Base-by-base conservation (phyloP, 2,329 filamentous ascomycete species). In the Xylariaceae sp. region DNA sequence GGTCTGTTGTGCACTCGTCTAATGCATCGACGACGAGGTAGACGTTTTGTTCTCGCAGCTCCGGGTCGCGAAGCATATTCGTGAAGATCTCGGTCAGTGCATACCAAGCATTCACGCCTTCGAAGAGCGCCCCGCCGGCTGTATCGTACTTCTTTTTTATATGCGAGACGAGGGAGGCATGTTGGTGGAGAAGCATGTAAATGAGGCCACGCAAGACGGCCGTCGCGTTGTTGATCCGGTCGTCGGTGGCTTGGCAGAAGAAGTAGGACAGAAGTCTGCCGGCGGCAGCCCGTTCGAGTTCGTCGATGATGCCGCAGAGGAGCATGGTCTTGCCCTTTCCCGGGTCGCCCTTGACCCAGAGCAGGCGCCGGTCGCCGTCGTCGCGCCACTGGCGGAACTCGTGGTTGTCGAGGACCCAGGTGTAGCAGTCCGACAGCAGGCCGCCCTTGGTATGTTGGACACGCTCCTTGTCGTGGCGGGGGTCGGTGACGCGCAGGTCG, bases 311-410 rank as follows among this genome's bases (percentile, higher is more conserved):
- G 3, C 67, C 65, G 11, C 62, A 66, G 0, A 72, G 40, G 0
- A 72, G 50, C 66, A 73, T 72, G 0, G 68, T 73, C 52, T 73
- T 74, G 3, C 69, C 70, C 27, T 68, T 72, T 2, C 70, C 69
- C 0, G 68, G 60, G 35, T 64, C 62, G 0, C 66, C 66, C 16
- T 53, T 65, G 16, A 70, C 58, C 69, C 66, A 70, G 2, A 73
- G 61, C 14, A 69, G 42, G 1, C 36, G 45, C 29, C 17, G 51
- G 0, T 53, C 23, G 0, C 22, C 3, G 11, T 57, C 40, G 5
- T 55, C 27, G 2, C 22, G 49, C 64, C 62, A 69, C 48, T 38
- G 22, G 2, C 22, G 20, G 32, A 63, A 69, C 0, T 57, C 37
- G 0, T 37, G 10, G 21, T 62, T 39, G 0, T 59, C 44, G 1